Percentiles rank a stretch among this genome's conserved stretches.
Evolutionary conservation across 805 yeast genomes (phyloP).

Genomic region (Nakazawaea siamensis): DNA sequence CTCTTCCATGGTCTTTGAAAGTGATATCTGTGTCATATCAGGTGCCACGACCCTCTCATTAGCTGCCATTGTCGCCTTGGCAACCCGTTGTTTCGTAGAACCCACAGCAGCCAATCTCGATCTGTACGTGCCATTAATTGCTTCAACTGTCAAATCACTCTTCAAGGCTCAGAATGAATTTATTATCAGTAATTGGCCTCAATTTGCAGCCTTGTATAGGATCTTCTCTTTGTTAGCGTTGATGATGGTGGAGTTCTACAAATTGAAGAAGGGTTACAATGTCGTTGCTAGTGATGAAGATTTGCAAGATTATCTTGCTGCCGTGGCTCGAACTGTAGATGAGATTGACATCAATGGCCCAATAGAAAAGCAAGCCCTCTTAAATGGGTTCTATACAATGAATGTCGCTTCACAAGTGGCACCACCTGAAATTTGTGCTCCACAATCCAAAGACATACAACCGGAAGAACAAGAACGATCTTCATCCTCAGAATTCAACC

Average conservation of each 20-base stretch:
- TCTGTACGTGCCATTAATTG: neutral
- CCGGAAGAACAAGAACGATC: too few relatives aligned
- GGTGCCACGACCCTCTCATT: constrained; percentile 20
- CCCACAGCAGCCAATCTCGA: neutral
- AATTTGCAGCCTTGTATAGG: neutral
- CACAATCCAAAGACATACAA: too few relatives aligned
- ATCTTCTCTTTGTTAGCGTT: neutral
- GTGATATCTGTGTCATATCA: constrained; percentile 12
- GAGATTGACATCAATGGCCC: too few relatives aligned
- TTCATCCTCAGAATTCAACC: too few relatives aligned
- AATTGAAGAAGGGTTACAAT: too few relatives aligned
- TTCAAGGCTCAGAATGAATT: neutral
- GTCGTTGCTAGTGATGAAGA: too few relatives aligned
- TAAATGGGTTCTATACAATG: constrained; percentile 2
- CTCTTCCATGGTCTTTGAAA: constrained; percentile 10
- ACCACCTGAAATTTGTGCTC: too few relatives aligned
- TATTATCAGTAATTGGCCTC: neutral
- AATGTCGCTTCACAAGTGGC: constrained; percentile 1
- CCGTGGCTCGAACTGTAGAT: too few relatives aligned
- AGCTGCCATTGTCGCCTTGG: constrained; percentile 21
- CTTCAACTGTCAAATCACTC: neutral
- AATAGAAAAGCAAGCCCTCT: neutral
- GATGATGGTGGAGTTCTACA: neutral
- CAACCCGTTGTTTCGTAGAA: constrained; percentile 6
- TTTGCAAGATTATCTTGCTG: too few relatives aligned